Evolutionary conservation across 148 eudicot genomes (phyloP).

Genomic region (Diospyros kaki): DNA sequence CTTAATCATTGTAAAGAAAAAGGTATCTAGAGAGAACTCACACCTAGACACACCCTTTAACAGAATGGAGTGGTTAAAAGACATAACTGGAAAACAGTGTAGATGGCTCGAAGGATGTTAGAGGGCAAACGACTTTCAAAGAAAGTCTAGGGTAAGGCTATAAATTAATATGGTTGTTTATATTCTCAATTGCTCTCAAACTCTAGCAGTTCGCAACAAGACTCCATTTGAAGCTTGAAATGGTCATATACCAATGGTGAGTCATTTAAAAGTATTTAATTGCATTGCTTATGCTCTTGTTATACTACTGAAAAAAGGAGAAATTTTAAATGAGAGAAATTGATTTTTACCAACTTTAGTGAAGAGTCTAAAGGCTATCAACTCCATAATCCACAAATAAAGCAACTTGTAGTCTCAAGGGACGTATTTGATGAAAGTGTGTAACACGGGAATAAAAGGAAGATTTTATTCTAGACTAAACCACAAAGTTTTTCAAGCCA

Average conservation of each 20-base stretch:
- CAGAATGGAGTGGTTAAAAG: neutral
- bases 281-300: neutral
- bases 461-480: neutral
- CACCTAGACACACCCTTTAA: neutral
- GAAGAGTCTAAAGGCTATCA: neutral
- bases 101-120: neutral
- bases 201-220: neutral
- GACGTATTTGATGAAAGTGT: neutral
- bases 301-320: neutral
- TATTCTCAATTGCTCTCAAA: neutral
- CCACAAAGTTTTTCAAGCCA: neutral
- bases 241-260: neutral
- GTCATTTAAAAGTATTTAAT: neutral
- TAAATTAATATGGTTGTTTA: neutral
- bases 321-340: neutral
- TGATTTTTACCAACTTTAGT: neutral
- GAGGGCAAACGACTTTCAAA: neutral
- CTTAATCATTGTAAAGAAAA: neutral
- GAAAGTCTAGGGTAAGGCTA: neutral
- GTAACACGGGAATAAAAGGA: too few species aligned
- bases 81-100: neutral
- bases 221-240: constrained; percentile 1
- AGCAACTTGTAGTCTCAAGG: neutral
- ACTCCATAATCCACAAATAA: neutral
- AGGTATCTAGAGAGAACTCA: neutral